Percentiles rank a stretch among this genome's conserved stretches.
These are phyloP conservation scores for Fraxinus sp. DNA, from an alignment of 305 asterid species.

Conservation along the genomic window DNA sequence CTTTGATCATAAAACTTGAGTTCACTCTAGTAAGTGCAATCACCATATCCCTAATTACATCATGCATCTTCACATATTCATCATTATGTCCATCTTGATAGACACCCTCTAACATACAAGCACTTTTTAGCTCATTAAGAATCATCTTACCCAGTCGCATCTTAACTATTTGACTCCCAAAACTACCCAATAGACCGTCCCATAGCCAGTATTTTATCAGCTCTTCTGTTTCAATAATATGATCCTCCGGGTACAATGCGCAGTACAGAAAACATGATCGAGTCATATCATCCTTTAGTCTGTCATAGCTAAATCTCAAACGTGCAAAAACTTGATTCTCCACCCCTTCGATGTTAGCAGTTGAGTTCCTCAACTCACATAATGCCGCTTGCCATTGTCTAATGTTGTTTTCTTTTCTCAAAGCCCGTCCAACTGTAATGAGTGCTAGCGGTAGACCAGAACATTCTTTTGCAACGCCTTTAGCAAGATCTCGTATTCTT, in stretches of 20 bases:
- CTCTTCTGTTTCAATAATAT: conserved; percentile 33
- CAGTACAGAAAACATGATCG: conserved; percentile 36
- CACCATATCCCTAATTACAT: conserved; percentile 37
- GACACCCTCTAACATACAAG: conserved; percentile 26
- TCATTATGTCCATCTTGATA: conserved; percentile 15
- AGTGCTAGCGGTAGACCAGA: conserved; percentile 42
- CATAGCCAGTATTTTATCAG: conserved; percentile 31
- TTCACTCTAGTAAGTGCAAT: conserved; percentile 26
- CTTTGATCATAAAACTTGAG: conserved; percentile 25
- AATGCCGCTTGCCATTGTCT: conserved; percentile 31
- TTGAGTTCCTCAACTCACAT: conserved; percentile 24
- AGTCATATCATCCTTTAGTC: conserved; percentile 24
- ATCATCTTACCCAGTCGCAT: conserved; percentile 28
- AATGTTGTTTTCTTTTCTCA: conserved; percentile 27
- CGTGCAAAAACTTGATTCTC: conserved; percentile 27
- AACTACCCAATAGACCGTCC: conserved; percentile 31
- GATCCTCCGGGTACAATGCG: conserved; percentile 39
- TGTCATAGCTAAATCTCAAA: conserved; percentile 37
- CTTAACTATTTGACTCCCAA: conserved; percentile 15
- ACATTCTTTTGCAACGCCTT: conserved; percentile 29
- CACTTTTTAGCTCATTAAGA: conserved; percentile 29
- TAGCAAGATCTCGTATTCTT: conserved; percentile 24
- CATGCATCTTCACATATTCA: conserved; percentile 37
- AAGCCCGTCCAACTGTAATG: conserved; percentile 33
- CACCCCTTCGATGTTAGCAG: conserved; percentile 30